Percentiles rank a stretch among this genome's conserved stretches.
phyloP scores from a whole-genome alignment of 257 asterid genomes.

The Solanum clarkiae region DNA sequence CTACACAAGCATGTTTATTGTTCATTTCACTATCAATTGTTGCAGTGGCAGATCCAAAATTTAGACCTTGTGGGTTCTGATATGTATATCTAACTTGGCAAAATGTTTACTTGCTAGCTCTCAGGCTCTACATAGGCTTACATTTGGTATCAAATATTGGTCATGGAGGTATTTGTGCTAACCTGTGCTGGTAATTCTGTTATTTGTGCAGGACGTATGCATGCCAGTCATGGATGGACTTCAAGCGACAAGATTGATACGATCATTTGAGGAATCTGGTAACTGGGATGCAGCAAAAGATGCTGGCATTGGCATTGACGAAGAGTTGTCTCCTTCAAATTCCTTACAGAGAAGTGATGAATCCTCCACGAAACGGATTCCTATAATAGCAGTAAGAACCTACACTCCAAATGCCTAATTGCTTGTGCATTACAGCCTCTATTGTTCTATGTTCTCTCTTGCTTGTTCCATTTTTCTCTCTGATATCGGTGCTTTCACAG shows the following conservation, averaged over 20 bases:
- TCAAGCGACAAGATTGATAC: conserved; percentile 67
- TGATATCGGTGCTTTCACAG: not conserved
- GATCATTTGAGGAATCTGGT: conserved; percentile 79
- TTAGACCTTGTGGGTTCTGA: not conserved
- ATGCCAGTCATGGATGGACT: conserved; percentile 96
- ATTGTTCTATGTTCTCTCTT: not conserved
- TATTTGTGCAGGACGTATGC: conserved; percentile 58
- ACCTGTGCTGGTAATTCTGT: not conserved
- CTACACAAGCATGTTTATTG: not conserved
- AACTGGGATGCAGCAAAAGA: conserved; percentile 67
- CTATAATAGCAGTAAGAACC: conserved; percentile 62
- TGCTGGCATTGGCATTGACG: conserved; percentile 65
- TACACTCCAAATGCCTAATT: not conserved
- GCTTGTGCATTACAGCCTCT: not conserved
- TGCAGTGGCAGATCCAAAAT: not conserved
- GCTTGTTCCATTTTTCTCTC: not conserved
- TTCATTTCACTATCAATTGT: not conserved
- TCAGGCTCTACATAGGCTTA: not conserved
- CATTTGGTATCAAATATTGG: not conserved
- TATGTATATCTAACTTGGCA: not conserved
- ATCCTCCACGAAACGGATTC: conserved; percentile 34
- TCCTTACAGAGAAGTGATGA: conserved; percentile 11
- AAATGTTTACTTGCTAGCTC: not conserved
- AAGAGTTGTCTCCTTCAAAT: conserved; percentile 20
- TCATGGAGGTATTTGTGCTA: not conserved